Percentiles rank a stretch among this genome's conserved stretches.
Conservation (phyloP, 2,329 filamentous ascomycete genomes). For the Penicillium concentricum region DNA sequence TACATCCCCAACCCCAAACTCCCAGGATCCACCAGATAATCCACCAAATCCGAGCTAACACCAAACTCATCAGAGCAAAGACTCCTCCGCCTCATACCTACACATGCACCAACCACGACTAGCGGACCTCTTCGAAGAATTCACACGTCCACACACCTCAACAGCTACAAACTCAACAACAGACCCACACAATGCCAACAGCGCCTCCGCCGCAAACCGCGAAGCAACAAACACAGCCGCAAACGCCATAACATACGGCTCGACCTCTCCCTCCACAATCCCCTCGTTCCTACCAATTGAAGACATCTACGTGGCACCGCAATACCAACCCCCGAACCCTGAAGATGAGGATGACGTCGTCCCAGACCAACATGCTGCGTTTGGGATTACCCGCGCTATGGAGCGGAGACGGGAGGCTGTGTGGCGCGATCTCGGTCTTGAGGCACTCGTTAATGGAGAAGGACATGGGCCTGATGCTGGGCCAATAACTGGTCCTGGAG, state of each 20-base stretch:
- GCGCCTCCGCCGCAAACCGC: background rate
- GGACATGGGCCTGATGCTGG: conserved; percentile 19
- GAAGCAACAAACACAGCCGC: conserved; percentile 5
- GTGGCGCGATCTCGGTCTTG: conserved; percentile 61
- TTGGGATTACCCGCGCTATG: conserved; percentile 64
- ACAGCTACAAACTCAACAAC: conserved; percentile 7
- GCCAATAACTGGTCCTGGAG: conserved; percentile 18
- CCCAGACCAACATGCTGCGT: conserved; percentile 66
- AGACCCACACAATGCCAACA: conserved; percentile 2
- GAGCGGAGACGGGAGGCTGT: conserved; percentile 53
- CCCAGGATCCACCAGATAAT: background rate
- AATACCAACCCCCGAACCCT: conserved; percentile 63
- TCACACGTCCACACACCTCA: conserved; percentile 46
- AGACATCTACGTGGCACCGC: conserved; percentile 60
- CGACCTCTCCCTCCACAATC: conserved; percentile 33
- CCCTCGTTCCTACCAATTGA: conserved; percentile 53
- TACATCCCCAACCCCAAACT: background rate
- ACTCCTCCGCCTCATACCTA: conserved; percentile 50
- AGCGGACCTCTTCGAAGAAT: conserved; percentile 53
- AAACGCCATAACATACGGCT: conserved; percentile 29
- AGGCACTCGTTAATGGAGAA: conserved; percentile 47
- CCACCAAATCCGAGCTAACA: background rate
- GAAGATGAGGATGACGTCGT: conserved; percentile 68
- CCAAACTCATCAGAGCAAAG: conserved; percentile 44
- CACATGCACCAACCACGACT: conserved; percentile 50